Evolutionary conservation across 1,284 basidiomycete genomes (phyloP).

Genomic region (Marasmius sp.): DNA sequence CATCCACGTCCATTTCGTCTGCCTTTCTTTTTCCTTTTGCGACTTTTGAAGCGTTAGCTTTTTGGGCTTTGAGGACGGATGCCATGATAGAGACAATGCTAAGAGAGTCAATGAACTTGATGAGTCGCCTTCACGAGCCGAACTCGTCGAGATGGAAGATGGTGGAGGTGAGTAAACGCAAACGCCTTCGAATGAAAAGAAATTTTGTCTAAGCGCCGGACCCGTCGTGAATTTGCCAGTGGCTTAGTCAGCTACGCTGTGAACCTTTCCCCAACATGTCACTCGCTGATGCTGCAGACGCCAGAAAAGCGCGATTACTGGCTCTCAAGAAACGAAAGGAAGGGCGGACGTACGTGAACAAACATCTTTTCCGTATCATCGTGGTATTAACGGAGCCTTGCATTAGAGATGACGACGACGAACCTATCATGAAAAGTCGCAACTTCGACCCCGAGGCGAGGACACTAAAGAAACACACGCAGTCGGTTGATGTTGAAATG

Average conservation of each 20-base stretch:
- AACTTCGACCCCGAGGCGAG: conserved; percentile 88
- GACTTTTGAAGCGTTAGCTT: conserved; percentile 53
- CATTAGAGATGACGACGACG: conserved; percentile 4
- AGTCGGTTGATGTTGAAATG: conserved; percentile 52
- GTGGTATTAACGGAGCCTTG: conserved; percentile 1
- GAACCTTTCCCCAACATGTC: conserved; percentile 54
- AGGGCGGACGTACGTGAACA: conserved; percentile 45
- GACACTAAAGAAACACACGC: conserved; percentile 65
- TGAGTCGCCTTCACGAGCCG: too few species aligned
- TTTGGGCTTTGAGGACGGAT: conserved; percentile 64
- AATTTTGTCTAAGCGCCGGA: background rate
- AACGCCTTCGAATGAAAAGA: background rate
- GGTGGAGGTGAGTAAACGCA: too few species aligned
- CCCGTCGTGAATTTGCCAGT: background rate
- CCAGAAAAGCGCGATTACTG: conserved; percentile 82
- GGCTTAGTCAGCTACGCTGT: background rate
- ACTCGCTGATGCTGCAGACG: conserved; percentile 80
- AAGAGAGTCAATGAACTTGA: too few species aligned
- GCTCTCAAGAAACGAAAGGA: conserved; percentile 81
- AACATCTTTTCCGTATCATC: conserved; percentile 17
- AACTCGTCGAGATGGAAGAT: too few species aligned
- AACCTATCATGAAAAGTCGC: conserved; percentile 68
- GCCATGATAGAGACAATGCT: conserved; percentile 58
- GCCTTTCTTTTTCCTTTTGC: conserved; percentile 64
- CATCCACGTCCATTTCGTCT: conserved; percentile 59